phyloP scores from a whole-genome alignment of 345 rosid species.

The Acer negundo region DNA sequence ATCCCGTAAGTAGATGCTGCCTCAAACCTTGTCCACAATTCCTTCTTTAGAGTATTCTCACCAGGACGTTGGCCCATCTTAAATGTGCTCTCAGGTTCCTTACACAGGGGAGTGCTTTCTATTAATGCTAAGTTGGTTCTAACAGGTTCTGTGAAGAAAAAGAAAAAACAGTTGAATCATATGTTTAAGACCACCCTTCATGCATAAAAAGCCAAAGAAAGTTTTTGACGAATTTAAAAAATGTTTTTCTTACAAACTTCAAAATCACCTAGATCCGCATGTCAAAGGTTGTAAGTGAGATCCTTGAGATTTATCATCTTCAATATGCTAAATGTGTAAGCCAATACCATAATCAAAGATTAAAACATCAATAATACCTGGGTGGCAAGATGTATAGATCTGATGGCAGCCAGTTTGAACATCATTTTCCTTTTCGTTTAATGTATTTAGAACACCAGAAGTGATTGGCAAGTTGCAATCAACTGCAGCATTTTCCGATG shows the following conservation, averaged over 20 bases:
- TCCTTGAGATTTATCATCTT: background rate
- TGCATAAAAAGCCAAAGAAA: too few relatives aligned
- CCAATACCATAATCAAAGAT: slow-evolving; percentile 6
- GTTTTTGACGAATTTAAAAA: too few relatives aligned
- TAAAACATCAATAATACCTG: slow-evolving; percentile 18
- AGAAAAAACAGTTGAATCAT: background rate
- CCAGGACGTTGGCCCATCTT: slow-evolving; percentile 64
- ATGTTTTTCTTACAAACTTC: background rate
- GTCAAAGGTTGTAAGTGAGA: too few relatives aligned
- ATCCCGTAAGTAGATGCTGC: slow-evolving; percentile 56
- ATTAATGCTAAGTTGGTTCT: slow-evolving; percentile 26
- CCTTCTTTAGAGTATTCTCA: slow-evolving; percentile 90
- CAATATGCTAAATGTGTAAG: background rate
- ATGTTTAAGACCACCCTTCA: too few relatives aligned
- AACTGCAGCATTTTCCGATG: slow-evolving; percentile 22
- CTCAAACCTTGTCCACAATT: slow-evolving; percentile 92
- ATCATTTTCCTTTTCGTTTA: slow-evolving; percentile 23
- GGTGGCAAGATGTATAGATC: slow-evolving; percentile 20
- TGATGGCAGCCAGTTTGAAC: slow-evolving; percentile 18
- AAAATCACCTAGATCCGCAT: too few relatives aligned
- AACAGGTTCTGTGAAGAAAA: slow-evolving; percentile 30
- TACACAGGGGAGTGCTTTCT: slow-evolving; percentile 71
- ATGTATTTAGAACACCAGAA: slow-evolving; percentile 18
- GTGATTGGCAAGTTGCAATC: slow-evolving; percentile 18
- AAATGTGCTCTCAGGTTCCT: slow-evolving; percentile 50